Conservation (phyloP, 2,329 filamentous ascomycete genomes). For the Claviceps spartinae region DNA sequence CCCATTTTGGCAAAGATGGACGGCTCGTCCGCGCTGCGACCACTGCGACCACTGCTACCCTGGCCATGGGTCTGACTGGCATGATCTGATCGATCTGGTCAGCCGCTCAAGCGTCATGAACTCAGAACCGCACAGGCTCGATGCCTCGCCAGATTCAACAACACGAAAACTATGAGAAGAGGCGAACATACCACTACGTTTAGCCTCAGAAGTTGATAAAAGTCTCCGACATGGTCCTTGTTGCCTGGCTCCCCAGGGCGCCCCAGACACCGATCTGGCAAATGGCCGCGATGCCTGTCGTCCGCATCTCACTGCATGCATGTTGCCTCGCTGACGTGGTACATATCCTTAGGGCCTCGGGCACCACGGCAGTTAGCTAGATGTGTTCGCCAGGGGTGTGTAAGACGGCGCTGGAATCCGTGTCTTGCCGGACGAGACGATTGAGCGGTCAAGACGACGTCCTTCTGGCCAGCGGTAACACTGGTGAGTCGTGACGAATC, state of each 20-base stretch:
- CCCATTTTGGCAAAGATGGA: conserved; percentile 47
- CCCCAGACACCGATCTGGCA: neutral
- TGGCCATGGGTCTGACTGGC: neutral
- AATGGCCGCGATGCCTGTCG: neutral
- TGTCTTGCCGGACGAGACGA: too few species aligned
- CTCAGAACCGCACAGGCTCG: neutral
- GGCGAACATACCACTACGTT: neutral
- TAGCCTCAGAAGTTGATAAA: conserved; percentile 3
- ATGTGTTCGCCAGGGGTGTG: too few species aligned
- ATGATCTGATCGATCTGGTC: neutral
- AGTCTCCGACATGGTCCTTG: neutral
- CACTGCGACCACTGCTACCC: neutral
- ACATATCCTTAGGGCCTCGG: too few species aligned
- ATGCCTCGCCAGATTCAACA: neutral
- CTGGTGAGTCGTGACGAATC: too few species aligned
- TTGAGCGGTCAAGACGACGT: too few species aligned
- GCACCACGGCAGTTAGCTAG: too few species aligned
- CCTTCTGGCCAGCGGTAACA: too few species aligned
- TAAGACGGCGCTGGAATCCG: too few species aligned
- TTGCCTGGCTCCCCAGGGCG: neutral
- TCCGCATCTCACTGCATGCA: conserved; percentile 2
- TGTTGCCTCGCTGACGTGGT: neutral
- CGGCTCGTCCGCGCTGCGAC: conserved; percentile 14
- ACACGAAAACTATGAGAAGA: neutral
- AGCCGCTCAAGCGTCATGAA: neutral